Conservation (phyloP, 202 grass and related monocot genomes). For the Schoenoplectus tabernaemontani region DNA sequence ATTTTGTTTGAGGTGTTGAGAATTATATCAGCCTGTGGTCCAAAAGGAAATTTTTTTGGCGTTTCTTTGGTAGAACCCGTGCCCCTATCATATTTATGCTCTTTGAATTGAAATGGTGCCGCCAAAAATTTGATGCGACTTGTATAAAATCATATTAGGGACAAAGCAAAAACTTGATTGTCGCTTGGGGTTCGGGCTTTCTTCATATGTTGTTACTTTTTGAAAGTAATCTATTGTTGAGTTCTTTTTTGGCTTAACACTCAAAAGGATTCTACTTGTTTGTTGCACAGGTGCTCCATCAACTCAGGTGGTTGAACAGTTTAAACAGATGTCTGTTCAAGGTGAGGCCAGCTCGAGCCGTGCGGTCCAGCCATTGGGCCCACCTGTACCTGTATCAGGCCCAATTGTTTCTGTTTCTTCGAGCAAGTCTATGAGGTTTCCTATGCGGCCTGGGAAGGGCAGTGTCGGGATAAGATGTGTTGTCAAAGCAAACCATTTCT, state of each 20-base stretch:
- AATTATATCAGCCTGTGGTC: not conserved
- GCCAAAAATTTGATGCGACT: not conserved
- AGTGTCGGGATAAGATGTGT: constrained; percentile 52
- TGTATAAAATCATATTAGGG: not conserved
- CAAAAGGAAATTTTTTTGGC: not conserved
- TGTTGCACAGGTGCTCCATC: constrained; percentile 16
- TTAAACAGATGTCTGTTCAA: constrained; percentile 39
- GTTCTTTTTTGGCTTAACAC: not conserved
- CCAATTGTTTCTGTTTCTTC: constrained; percentile 17
- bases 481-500: constrained; percentile 85
- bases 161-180: not conserved
- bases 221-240: not conserved
- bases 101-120: not conserved
- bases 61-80: too few species aligned
- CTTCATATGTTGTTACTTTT: not conserved
- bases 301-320: constrained; percentile 24
- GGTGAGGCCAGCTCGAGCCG: constrained; percentile 28
- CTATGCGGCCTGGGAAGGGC: constrained; percentile 59
- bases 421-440: constrained; percentile 44
- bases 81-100: too few species aligned
- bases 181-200: not conserved
- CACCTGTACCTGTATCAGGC: not conserved
- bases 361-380: constrained; percentile 27
- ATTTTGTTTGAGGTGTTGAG: not conserved
- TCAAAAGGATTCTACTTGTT: not conserved